Percentiles rank a stretch among this genome's conserved stretches.
phyloP scores from a whole-genome alignment of 345 rosid species.

The Mangifera indica region DNA sequence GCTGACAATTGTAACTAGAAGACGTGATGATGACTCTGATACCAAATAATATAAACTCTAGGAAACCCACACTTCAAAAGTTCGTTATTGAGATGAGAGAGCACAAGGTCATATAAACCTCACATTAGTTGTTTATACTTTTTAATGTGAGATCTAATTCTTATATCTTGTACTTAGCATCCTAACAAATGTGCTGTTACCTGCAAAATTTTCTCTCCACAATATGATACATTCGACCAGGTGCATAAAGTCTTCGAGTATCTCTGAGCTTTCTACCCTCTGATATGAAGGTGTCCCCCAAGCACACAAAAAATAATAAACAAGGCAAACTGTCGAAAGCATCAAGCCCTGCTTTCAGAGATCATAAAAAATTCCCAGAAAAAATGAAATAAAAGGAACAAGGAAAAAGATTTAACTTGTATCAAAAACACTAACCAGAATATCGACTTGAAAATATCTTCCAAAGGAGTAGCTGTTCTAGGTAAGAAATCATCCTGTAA shows the following conservation, averaged over 20 bases:
- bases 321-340: constrained; percentile 94
- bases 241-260: constrained; percentile 87
- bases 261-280: constrained; percentile 85
- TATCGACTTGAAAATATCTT: constrained; percentile 81
- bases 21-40: too few relatives aligned
- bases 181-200: constrained; percentile 40
- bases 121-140: too few relatives aligned
- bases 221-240: constrained; percentile 92
- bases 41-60: too few relatives aligned
- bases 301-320: constrained; percentile 78
- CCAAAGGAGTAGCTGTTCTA: constrained; percentile 88
- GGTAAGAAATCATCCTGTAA: constrained; percentile 95
- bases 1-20: too few relatives aligned
- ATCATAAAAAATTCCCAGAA: constrained; percentile 30
- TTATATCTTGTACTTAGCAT: too few relatives aligned
- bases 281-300: constrained; percentile 91
- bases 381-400: constrained; percentile 9
- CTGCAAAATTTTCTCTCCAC: constrained; percentile 95
- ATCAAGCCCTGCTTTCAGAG: constrained; percentile 50
- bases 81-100: too few relatives aligned
- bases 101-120: too few relatives aligned
- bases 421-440: constrained; percentile 68
- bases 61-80: too few relatives aligned
- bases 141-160: too few relatives aligned
- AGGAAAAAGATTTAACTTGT: background rate